Conservation (phyloP, 768 basidiomycete genomes). For the Panaeolus papilionaceus region DNA sequence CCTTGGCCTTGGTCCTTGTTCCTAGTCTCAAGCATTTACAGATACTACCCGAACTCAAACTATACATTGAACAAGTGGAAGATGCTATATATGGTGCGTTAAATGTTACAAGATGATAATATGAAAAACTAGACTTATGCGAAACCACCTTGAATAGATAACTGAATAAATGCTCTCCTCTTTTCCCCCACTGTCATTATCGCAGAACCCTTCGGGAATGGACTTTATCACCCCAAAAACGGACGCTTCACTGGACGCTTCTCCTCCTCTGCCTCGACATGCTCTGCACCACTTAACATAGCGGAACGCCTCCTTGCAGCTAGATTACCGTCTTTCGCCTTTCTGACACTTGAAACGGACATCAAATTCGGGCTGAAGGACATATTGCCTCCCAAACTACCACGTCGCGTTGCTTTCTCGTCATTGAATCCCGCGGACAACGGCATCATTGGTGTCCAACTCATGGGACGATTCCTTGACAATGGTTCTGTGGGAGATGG, state of each 20-base stretch:
- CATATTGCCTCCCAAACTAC: constrained; percentile 24
- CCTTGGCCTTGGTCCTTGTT: background rate
- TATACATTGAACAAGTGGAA: background rate
- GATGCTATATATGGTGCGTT: background rate
- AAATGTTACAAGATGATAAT: background rate
- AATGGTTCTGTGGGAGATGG: constrained; percentile 19
- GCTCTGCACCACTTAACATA: background rate
- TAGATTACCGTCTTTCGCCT: constrained; percentile 23
- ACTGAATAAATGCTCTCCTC: background rate
- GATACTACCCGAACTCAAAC: background rate
- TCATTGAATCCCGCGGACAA: constrained; percentile 5
- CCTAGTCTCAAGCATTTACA: background rate
- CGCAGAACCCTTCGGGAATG: background rate
- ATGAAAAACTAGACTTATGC: background rate
- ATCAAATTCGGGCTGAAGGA: constrained; percentile 15
- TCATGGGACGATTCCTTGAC: background rate
- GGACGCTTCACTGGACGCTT: constrained; percentile 21
- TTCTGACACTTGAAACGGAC: constrained; percentile 13
- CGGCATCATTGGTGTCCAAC: background rate
- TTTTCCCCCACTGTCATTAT: background rate
- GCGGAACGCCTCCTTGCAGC: constrained; percentile 22
- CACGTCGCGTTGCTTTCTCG: constrained; percentile 15
- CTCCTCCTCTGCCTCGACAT: constrained; percentile 14
- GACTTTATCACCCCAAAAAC: constrained; percentile 10
- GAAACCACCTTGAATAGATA: background rate